Evolutionary conservation across 1,284 basidiomycete genomes (phyloP), one percentile per base, ranked within the genome.

Genomic region (Chiua sp.): DNA sequence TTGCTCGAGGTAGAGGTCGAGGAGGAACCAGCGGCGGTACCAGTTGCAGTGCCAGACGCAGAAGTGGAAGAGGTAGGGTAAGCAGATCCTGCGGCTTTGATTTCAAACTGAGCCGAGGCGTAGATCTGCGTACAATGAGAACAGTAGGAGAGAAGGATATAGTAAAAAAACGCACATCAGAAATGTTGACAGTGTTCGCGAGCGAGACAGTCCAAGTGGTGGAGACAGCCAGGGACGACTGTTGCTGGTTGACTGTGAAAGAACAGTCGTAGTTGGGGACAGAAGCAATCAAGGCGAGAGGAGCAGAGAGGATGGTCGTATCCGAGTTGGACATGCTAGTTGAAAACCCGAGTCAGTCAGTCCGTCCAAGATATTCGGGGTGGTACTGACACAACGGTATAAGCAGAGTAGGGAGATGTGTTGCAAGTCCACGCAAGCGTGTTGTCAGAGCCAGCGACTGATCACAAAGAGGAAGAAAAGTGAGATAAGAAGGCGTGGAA

Each of bases 251-350:
- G 68, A 90, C 78, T 28, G 75, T 71, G 68, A 81, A 78, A 12
- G 87, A 88, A 75, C 88, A 90, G 57, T 88, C 82, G 54, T 77
- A 83, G 75, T 87, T 87, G 59, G 80, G 66, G 59, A 87, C 73
- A 56, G 80, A 71, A 37, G 84, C 72, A 50, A 90, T 79, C 71
- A 83, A 73, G 28, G 82, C 75, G n/a, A 70, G 64, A 22, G 78
- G 68, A 2, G 72, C 57, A 20, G 57, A 10, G 53, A 82, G 68
- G 58, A 82, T 65, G 23, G 64, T 28, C 0, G 60, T 59, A 68
- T 82, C 63, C 12, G 74, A 64, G 74, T 83, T 84, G 55, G 72
- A 66, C 51, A 84, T 50, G 30, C 82, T 84, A 22, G 32, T 23
- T 13, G 26, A 46, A 8, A 20, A 51, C 46, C 46, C 39, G 23